phyloP scores from a whole-genome alignment of 768 basidiomycete species.

The Phlegmacium glaucopus region DNA sequence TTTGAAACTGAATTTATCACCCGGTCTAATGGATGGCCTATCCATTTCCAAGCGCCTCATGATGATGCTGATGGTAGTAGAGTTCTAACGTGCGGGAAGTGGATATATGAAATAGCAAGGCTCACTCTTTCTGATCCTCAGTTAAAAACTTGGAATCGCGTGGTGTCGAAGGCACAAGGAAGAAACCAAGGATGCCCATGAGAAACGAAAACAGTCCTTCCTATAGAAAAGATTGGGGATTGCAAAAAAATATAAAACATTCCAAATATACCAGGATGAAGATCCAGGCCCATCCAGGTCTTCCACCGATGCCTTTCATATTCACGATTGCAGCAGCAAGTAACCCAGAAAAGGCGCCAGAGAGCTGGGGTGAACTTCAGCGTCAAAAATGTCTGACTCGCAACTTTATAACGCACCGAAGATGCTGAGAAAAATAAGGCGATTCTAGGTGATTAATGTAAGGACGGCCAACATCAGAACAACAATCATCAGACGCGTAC shows the following conservation, averaged over 20 bases:
- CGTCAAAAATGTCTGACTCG: not conserved
- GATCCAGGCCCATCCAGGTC: constrained; percentile 62
- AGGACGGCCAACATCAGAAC: not conserved
- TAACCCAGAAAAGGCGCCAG: constrained; percentile 62
- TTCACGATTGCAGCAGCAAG: constrained; percentile 58
- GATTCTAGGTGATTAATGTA: constrained; percentile 25
- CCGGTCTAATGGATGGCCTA: constrained; percentile 24
- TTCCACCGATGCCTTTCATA: constrained; percentile 49
- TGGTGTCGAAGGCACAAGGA: constrained; percentile 32
- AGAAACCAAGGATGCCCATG: constrained; percentile 43
- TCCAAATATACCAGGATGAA: constrained; percentile 43
- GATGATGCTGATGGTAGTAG: constrained; percentile 18
- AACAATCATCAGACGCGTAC: not conserved
- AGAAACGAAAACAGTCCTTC: constrained; percentile 48
- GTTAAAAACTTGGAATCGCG: constrained; percentile 26
- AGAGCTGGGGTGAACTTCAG: constrained; percentile 26
- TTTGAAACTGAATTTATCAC: constrained; percentile 27
- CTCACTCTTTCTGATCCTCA: constrained; percentile 30
- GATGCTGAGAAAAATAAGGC: constrained; percentile 35
- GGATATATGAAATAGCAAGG: not conserved
- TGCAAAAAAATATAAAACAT: not conserved
- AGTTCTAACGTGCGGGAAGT: not conserved
- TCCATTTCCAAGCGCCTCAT: constrained; percentile 28
- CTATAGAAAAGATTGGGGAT: constrained; percentile 11
- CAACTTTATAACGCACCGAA: constrained; percentile 20